Evolutionary conservation across 78 protist species (phyloP), one percentile per base, ranked within the genome.

Genomic region (Speleostelium caveatum): DNA sequence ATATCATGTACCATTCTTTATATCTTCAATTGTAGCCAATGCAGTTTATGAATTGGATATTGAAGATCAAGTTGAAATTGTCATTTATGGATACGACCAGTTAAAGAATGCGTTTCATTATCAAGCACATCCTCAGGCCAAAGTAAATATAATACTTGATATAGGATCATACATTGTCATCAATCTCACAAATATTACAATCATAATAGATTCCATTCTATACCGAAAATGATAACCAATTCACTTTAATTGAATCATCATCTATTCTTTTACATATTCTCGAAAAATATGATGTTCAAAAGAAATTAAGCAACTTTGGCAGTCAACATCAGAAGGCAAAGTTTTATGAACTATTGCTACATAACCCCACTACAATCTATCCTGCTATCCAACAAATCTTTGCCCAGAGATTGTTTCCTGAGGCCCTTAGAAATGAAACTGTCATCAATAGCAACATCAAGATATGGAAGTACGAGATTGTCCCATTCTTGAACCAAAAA

Each of bases 181-280:
- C 19, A 62, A 12, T 6, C 32, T 38, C 30, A 3, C 33, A 65
- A 38, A 35, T 33, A 36, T 7, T 38, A 19, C 4, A 35, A 7
- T 10, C n/a, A n/a, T 19, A 65, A 65, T 65, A 65, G 76, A 42
- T 71, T 53, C 76, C 76, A 49, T 71, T 71, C 33, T 71, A 71
- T 53, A 49, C 26, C 17, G 76, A 71, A 38, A 49, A 38, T 7
- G 60, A 53, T 30, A 60, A 71, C n/a, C n/a, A n/a, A n/a, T 71
- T 71, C 30, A n/a, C 76, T 8, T 21, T 71, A 60, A 45, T 71
- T 53, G 76, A 71, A 53, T 71, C 76, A 53, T 71, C 76, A 12
- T 56, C 76, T 28, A 71, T 71, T n/a, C 26, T 71, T 53, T n/a
- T 71, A 14, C 30, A 71, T 53, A 7, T 71, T 2, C 12, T 71